Conservation (phyloP, 495 filamentous ascomycete species). For the Glutinoglossum americanum region DNA sequence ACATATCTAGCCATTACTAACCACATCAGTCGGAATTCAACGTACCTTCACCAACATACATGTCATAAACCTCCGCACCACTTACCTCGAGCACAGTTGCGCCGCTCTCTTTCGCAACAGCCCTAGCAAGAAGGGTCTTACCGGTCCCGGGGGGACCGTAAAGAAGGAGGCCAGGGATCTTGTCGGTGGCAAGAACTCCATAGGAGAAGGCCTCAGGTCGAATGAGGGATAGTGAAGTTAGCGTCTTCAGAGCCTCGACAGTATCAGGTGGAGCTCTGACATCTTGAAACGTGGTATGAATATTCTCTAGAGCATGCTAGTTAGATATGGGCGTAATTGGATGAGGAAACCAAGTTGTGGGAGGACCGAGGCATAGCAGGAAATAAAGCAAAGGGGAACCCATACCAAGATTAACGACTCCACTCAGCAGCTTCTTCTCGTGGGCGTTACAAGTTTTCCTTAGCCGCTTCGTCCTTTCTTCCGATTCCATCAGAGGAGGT, state of each 20-base stretch:
- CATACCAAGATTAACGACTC: conserved; percentile 47
- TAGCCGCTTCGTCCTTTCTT: conserved; percentile 15
- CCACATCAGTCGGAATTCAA: not conserved
- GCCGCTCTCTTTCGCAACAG: conserved; percentile 83
- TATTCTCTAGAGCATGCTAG: conserved; percentile 23
- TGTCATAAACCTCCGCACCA: conserved; percentile 73
- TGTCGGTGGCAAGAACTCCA: conserved; percentile 77
- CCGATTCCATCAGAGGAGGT: not conserved
- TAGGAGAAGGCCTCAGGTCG: conserved; percentile 92
- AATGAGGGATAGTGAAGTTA: conserved; percentile 70
- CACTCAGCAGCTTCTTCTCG: conserved; percentile 64
- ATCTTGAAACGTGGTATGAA: conserved; percentile 68
- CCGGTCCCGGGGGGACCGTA: conserved; percentile 94
- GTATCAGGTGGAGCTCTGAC: conserved; percentile 65
- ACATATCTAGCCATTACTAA: not conserved
- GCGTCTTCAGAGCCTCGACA: conserved; percentile 68
- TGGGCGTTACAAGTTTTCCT: conserved; percentile 40
- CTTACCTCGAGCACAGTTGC: conserved; percentile 61
- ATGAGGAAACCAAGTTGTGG: not conserved
- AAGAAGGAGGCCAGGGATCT: conserved; percentile 71
- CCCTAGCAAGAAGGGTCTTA: conserved; percentile 88
- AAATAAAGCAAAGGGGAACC: not conserved
- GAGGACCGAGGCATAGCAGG: not conserved
- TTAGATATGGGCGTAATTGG: not conserved
- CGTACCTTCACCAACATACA: conserved; percentile 72